Evolutionary conservation across 805 yeast genomes (phyloP).

Genomic region (Candida golubevii): DNA sequence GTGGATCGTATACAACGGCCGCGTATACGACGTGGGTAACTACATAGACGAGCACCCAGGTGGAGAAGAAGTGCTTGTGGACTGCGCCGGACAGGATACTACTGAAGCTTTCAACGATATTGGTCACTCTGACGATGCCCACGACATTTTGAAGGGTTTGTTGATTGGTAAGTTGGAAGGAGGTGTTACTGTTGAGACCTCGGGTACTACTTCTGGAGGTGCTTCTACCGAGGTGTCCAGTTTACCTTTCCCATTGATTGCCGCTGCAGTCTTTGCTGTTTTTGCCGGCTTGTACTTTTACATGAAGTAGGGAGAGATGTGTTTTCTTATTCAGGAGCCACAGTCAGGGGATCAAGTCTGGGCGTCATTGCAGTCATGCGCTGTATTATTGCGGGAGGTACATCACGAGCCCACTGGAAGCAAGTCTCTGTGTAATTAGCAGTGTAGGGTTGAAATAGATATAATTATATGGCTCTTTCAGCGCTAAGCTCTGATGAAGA

Average conservation of each 20-base stretch:
- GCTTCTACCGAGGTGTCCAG: constrained; percentile 13
- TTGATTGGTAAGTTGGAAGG: constrained; percentile 79
- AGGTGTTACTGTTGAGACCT: constrained; percentile 34
- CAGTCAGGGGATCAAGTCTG: too few species aligned
- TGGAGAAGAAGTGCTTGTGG: constrained; percentile 76
- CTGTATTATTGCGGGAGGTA: too few species aligned
- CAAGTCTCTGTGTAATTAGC: too few species aligned
- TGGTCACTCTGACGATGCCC: constrained; percentile 97
- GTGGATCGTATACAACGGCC: constrained; percentile 44
- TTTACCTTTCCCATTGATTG: constrained; percentile 18
- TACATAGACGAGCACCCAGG: constrained; percentile 63
- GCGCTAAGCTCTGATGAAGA: too few species aligned
- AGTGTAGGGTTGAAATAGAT: too few species aligned
- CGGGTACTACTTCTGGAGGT: constrained; percentile 11
- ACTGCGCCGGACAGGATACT: constrained; percentile 79
- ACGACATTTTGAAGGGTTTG: constrained; percentile 63
- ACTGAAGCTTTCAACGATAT: constrained; percentile 71
- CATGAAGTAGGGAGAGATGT: constrained; percentile 8
- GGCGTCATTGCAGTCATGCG: too few species aligned
- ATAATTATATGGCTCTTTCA: too few species aligned
- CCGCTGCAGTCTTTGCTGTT: constrained; percentile 16
- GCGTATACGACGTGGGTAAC: constrained; percentile 37
- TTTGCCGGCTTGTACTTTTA: constrained; percentile 19
- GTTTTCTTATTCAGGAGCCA: too few species aligned
- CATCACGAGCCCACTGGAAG: too few species aligned